Percentiles rank a stretch among this genome's conserved stretches.
Conservation (phyloP, 1,284 basidiomycete species). For the Malassezia dermatis region DNA sequence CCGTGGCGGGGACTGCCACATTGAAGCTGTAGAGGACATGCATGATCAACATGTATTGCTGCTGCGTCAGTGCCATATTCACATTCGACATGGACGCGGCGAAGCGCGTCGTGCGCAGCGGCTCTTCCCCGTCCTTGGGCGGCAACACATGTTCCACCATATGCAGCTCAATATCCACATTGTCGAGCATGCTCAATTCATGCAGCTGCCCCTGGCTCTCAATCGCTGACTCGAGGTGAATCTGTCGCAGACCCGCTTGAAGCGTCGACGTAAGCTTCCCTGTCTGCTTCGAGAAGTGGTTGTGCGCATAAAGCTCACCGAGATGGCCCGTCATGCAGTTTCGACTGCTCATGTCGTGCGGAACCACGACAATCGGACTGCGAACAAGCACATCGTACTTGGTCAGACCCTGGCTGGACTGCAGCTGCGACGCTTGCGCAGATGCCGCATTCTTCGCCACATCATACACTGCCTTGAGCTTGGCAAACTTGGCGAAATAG, state of each 20-base stretch:
- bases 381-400: constrained; percentile 81
- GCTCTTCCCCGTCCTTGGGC: background rate
- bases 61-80: constrained; percentile 5
- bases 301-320: constrained; percentile 77
- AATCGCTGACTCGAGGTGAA: constrained; percentile 56
- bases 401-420: constrained; percentile 59
- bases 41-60: constrained; percentile 4
- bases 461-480: constrained; percentile 70
- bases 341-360: constrained; percentile 60
- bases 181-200: constrained; percentile 71
- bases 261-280: constrained; percentile 54
- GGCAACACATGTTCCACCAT: constrained; percentile 51
- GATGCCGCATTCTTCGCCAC: constrained; percentile 86
- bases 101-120: background rate
- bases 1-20: background rate
- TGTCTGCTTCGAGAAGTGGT: constrained; percentile 56
- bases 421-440: constrained; percentile 64
- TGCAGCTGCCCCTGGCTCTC: constrained; percentile 24
- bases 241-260: constrained; percentile 69
- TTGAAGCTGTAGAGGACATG: background rate
- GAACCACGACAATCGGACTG: constrained; percentile 85
- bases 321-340: constrained; percentile 72
- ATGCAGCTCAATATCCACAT: constrained; percentile 78
- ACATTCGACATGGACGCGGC: constrained; percentile 4
- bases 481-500: constrained; percentile 77